A percentile compares a stretch with the other conserved stretches of the same genome.
Conservation (phyloP, 1,284 basidiomycete genomes). For the Melampsora americana region DNA sequence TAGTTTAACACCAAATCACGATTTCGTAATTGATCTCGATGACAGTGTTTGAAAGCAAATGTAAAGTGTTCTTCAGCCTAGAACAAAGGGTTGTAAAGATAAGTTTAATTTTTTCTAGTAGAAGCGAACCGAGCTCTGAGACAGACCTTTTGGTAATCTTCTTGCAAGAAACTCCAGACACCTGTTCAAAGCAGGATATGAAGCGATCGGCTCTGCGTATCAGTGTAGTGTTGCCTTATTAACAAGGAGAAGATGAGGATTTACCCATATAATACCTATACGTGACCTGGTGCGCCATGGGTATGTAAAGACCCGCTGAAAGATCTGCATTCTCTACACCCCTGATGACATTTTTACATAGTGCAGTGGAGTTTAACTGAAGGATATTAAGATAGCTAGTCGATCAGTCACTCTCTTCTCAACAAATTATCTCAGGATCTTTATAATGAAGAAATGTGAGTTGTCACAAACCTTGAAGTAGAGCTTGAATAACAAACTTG, state of each 20-base stretch:
- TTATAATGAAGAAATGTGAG: background rate
- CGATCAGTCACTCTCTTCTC: background rate
- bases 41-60: slow-evolving; percentile 39
- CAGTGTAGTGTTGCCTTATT: background rate
- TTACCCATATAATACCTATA: slow-evolving; percentile 44
- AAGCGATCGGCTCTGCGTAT: background rate
- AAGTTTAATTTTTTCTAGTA: background rate
- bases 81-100: background rate
- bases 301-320: slow-evolving; percentile 22
- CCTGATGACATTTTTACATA: slow-evolving; percentile 41
- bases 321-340: slow-evolving; percentile 41
- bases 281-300: slow-evolving; percentile 37
- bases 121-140: background rate
- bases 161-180: slow-evolving; percentile 38
- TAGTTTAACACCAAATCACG: slow-evolving; percentile 40
- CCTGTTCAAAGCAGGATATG: slow-evolving; percentile 17
- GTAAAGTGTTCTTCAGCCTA: slow-evolving; percentile 41
- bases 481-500: slow-evolving; percentile 35
- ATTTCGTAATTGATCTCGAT: slow-evolving; percentile 32
- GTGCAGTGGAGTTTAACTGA: slow-evolving; percentile 40
- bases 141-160: slow-evolving; percentile 41
- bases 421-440: background rate
- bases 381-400: background rate
- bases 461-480: slow-evolving; percentile 26
- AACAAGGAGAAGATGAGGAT: background rate